These are phyloP conservation scores for Houttuynia cordata DNA, from an alignment of 164 flowering plant species.

Conservation along the genomic window DNA sequence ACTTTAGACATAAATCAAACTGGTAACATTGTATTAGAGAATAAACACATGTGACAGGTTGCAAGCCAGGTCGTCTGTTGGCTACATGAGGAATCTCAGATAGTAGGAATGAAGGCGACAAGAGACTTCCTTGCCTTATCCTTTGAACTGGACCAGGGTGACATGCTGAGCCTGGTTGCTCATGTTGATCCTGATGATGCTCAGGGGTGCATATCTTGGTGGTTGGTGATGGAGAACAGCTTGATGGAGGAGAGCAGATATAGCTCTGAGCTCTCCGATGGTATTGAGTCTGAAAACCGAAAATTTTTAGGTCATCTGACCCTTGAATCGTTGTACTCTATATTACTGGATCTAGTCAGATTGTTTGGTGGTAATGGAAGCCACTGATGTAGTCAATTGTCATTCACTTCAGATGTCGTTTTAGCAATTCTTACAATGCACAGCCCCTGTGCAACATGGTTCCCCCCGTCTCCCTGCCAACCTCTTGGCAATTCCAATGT, in stretches of 20 bases:
- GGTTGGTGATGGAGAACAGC: conserved; percentile 73
- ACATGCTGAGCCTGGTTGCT: conserved; percentile 58
- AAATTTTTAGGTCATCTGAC: conserved; percentile 70
- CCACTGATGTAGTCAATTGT: conserved; percentile 7
- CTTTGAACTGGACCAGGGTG: conserved; percentile 81
- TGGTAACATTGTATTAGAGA: neutral
- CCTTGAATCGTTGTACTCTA: conserved; percentile 56
- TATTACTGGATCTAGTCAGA: conserved; percentile 70
- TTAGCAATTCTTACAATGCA: too few relatives aligned
- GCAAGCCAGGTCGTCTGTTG: conserved; percentile 80
- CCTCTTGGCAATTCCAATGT: too few relatives aligned
- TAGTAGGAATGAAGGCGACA: conserved; percentile 72
- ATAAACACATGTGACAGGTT: conserved; percentile 31
- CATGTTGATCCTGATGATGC: conserved; percentile 75
- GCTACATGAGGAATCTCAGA: conserved; percentile 87
- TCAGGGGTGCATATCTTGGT: conserved; percentile 81
- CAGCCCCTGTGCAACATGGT: too few relatives aligned
- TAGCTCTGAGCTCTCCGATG: conserved; percentile 20
- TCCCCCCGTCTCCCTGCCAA: too few relatives aligned
- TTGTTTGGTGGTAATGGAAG: conserved; percentile 40
- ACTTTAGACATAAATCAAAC: too few relatives aligned
- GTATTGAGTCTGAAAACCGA: conserved; percentile 33
- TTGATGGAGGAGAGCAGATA: conserved; percentile 43
- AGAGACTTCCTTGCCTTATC: conserved; percentile 67
- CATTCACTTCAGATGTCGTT: too few relatives aligned